A percentile compares a stretch with the other conserved stretches of the same genome.
Evolutionary conservation across 495 filamentous ascomycete genomes (phyloP).

Genomic region (Articulospora tetracladia): DNA sequence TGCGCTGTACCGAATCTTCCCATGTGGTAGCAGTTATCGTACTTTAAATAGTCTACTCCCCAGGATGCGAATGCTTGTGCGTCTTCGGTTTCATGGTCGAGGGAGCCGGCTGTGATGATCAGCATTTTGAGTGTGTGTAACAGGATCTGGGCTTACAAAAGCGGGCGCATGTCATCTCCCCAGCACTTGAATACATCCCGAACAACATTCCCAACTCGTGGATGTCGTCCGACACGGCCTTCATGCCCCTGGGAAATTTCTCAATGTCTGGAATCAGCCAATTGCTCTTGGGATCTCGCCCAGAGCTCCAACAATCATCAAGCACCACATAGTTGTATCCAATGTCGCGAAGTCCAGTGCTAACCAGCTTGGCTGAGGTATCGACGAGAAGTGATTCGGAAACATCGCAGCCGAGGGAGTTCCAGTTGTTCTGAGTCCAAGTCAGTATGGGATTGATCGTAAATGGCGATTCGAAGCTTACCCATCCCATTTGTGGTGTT

Average conservation of each 20-base stretch:
- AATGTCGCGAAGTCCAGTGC: constrained; percentile 44
- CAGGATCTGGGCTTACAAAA: constrained; percentile 14
- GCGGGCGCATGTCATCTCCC: constrained; percentile 31
- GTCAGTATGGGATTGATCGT: background rate
- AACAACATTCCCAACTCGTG: constrained; percentile 30
- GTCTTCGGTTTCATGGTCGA: constrained; percentile 42
- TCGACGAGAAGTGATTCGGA: constrained; percentile 41
- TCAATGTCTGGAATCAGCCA: constrained; percentile 17
- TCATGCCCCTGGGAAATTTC: constrained; percentile 29
- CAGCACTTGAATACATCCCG: constrained; percentile 33
- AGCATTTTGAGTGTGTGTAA: background rate
- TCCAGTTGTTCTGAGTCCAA: constrained; percentile 18
- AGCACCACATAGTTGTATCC: constrained; percentile 55
- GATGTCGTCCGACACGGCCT: constrained; percentile 24
- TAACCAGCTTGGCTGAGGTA: constrained; percentile 41
- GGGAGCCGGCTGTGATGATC: constrained; percentile 21
- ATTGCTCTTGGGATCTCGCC: constrained; percentile 23
- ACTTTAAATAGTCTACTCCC: constrained; percentile 44
- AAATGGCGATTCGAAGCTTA: background rate
- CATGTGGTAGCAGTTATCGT: constrained; percentile 46
- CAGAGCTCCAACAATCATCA: constrained; percentile 52
- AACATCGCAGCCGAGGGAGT: constrained; percentile 36
- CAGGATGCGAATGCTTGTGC: constrained; percentile 39
- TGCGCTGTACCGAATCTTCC: constrained; percentile 42
- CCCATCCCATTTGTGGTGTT: constrained; percentile 20